These are phyloP conservation scores for Protomyces inundatus DNA, from an alignment of 1,139 yeast species.

Conservation along the genomic window DNA sequence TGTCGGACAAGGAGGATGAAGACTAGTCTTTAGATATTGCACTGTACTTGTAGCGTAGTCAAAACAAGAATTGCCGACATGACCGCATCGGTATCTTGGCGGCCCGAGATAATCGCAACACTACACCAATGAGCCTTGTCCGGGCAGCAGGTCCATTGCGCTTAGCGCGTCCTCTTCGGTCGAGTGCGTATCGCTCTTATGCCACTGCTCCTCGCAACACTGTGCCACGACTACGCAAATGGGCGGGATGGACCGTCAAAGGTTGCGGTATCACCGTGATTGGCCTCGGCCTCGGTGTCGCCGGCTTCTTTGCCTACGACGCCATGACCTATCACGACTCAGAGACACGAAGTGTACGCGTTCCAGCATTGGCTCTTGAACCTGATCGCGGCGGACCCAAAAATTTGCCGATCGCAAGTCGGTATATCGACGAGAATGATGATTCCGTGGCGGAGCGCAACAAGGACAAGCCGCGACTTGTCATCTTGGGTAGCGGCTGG, in stretches of 20 bases:
- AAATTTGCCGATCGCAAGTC: slow-evolving; percentile 53
- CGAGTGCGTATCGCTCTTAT: neutral
- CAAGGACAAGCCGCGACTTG: slow-evolving; percentile 76
- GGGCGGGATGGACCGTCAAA: neutral
- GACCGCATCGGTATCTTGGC: neutral
- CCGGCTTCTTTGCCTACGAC: slow-evolving; percentile 53
- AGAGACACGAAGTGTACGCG: slow-evolving; percentile 41
- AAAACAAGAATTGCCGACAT: neutral
- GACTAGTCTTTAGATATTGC: neutral
- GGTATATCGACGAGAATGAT: slow-evolving; percentile 53
- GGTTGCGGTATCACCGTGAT: slow-evolving; percentile 25
- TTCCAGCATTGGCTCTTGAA: slow-evolving; percentile 49
- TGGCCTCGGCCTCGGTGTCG: slow-evolving; percentile 37
- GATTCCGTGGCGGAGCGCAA: slow-evolving; percentile 41
- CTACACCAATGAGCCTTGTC: neutral
- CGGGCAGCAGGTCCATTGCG: neutral
- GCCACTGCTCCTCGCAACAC: neutral
- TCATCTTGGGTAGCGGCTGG: slow-evolving; percentile 92
- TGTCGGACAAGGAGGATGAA: neutral
- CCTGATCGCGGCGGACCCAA: slow-evolving; percentile 64
- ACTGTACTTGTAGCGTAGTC: neutral
- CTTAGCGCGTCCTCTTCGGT: neutral
- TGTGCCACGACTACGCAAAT: neutral
- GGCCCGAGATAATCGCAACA: neutral
- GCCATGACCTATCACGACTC: slow-evolving; percentile 49